These are phyloP conservation scores for Apiotrichum brassicae DNA, from an alignment of 1,284 basidiomycete genomes.

Conservation along the genomic window DNA sequence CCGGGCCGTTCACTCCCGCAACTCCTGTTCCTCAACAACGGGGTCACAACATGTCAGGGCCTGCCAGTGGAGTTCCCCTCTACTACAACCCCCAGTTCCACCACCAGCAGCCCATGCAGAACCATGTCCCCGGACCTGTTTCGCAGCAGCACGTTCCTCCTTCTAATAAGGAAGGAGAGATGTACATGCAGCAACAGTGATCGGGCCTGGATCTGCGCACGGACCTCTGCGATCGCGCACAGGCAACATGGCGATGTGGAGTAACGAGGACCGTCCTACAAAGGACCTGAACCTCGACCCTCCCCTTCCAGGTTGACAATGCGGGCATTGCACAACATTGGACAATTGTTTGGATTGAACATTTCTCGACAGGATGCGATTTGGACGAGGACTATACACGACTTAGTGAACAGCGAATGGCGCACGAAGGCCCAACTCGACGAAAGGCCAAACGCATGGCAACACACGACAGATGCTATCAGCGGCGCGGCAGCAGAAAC, in stretches of 20 bases:
- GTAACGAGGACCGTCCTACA: too few relatives aligned
- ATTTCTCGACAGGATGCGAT: too few relatives aligned
- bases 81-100: slow-evolving; percentile 8
- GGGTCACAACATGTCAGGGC: neutral
- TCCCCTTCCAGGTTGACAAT: neutral
- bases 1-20: neutral
- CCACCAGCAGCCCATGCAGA: neutral
- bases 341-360: neutral
- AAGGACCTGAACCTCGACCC: neutral
- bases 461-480: too few relatives aligned
- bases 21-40: slow-evolving; percentile 2
- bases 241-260: neutral
- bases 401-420: too few relatives aligned
- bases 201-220: neutral
- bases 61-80: neutral
- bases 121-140: neutral
- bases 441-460: too few relatives aligned
- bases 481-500: neutral
- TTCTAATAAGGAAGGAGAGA: neutral
- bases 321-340: neutral
- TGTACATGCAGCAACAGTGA: neutral
- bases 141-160: neutral
- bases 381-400: too few relatives aligned
- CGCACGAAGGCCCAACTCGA: too few relatives aligned
- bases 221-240: too few relatives aligned